phyloP scores from a whole-genome alignment of 306 rosid species.

The Cucumis hystrix region DNA sequence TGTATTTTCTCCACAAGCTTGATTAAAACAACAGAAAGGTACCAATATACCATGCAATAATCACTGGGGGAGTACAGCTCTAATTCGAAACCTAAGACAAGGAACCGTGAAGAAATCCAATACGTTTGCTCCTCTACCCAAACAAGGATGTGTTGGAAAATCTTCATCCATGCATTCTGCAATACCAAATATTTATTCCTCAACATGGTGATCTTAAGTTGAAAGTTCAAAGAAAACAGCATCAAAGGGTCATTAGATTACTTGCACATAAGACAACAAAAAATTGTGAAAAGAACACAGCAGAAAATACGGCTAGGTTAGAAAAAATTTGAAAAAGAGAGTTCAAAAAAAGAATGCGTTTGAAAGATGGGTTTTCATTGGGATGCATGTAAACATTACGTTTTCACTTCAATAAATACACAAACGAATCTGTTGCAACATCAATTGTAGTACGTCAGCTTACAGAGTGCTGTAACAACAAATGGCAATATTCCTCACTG shows the following conservation, averaged over 20 bases:
- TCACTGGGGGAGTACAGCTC: conserved; percentile 81
- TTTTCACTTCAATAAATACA: neutral
- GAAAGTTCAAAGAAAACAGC: neutral
- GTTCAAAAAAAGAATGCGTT: neutral
- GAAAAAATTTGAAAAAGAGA: neutral
- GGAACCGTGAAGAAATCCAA: conserved; percentile 92
- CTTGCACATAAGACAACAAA: neutral
- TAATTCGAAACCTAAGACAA: conserved; percentile 80
- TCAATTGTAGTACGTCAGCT: neutral
- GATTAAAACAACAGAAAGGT: conserved; percentile 55
- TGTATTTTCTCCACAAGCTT: conserved; percentile 75
- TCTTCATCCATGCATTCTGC: conserved; percentile 58
- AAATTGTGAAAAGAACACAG: neutral
- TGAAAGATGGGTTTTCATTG: neutral
- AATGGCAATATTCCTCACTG: neutral
- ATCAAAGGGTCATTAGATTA: neutral
- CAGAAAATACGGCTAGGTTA: neutral
- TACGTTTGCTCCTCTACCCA: conserved; percentile 96
- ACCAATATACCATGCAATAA: conserved; percentile 98
- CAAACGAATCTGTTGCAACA: neutral
- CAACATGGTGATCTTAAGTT: neutral
- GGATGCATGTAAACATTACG: neutral
- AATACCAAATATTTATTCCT: conserved; percentile 24
- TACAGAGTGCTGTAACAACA: neutral
- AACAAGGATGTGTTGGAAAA: conserved; percentile 67